Conservation (phyloP, 2,329 filamentous ascomycete genomes). For the Diaporthe batatas region DNA sequence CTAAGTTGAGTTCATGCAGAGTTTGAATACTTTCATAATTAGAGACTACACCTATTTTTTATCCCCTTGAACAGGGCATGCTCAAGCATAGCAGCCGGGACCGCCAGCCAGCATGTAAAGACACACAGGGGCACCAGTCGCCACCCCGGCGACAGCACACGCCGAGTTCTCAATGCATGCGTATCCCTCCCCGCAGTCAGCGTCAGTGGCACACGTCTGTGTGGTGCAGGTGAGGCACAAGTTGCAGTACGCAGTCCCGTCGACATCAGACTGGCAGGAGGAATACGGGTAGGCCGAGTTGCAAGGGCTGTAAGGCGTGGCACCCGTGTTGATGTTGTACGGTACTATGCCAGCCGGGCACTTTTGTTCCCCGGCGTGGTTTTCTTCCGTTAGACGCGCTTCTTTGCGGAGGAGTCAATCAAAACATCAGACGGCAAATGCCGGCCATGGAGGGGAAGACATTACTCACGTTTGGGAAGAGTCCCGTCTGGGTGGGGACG, state of each 20-base stretch:
- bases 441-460: not conserved
- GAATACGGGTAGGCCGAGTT: constrained; percentile 36
- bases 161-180: constrained; percentile 41
- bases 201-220: constrained; percentile 35
- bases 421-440: not conserved
- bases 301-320: constrained; percentile 39
- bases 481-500: constrained; percentile 39
- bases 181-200: constrained; percentile 36
- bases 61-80: not conserved
- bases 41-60: not conserved
- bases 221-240: constrained; percentile 32
- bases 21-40: not conserved
- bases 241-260: constrained; percentile 40
- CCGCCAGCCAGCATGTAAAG: constrained; percentile 41
- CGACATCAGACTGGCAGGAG: constrained; percentile 37
- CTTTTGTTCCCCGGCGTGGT: not conserved
- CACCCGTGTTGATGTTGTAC: constrained; percentile 35
- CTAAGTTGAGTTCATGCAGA: no score
- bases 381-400: not conserved
- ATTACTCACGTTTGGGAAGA: constrained; percentile 37
- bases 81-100: constrained; percentile 35
- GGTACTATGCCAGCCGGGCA: constrained; percentile 40
- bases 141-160: constrained; percentile 30
- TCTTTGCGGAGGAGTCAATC: not conserved
- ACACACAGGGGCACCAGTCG: constrained; percentile 37